phyloP scores from a whole-genome alignment of 139 green algal species.

The Yamagishiella unicocca region DNA sequence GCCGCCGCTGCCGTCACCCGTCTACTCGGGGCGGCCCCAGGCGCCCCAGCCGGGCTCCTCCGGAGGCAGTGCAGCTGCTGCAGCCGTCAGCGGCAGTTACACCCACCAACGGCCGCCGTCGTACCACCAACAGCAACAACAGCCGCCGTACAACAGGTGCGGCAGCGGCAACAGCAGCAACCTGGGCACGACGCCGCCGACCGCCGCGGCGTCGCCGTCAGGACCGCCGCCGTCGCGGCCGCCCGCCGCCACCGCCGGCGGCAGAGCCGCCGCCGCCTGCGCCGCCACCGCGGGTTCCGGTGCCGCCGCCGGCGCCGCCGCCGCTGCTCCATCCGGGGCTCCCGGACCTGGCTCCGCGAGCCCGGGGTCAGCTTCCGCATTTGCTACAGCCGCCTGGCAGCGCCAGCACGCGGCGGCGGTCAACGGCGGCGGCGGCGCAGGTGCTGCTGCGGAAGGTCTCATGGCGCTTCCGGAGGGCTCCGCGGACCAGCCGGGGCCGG shows the following conservation, averaged over 20 bases:
- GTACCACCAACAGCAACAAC: neutral
- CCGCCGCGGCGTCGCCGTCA: neutral
- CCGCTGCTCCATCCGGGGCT: neutral
- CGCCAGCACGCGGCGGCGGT: neutral
- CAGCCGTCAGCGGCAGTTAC: neutral
- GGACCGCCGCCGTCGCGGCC: neutral
- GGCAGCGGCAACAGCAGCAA: neutral
- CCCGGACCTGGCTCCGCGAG: neutral
- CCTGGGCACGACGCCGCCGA: neutral
- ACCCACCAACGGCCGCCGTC: neutral
- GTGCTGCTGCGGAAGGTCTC: neutral
- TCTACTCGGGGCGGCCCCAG: neutral
- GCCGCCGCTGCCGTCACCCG: conserved; percentile 15
- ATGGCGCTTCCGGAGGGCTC: no score
- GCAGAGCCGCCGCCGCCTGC: neutral
- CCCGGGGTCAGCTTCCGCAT: neutral
- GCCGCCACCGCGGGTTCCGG: neutral
- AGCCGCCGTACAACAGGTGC: neutral
- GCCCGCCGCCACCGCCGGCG: neutral
- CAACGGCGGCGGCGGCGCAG: neutral
- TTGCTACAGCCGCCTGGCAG: neutral
- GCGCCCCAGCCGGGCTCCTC: neutral
- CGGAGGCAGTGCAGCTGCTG: neutral
- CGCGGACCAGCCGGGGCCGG: neutral
- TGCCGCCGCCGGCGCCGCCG: neutral